Evolutionary conservation across 768 basidiomycete genomes (phyloP), one percentile per base, ranked within the genome.

Genomic region (Coprinopsis marcescibilis): DNA sequence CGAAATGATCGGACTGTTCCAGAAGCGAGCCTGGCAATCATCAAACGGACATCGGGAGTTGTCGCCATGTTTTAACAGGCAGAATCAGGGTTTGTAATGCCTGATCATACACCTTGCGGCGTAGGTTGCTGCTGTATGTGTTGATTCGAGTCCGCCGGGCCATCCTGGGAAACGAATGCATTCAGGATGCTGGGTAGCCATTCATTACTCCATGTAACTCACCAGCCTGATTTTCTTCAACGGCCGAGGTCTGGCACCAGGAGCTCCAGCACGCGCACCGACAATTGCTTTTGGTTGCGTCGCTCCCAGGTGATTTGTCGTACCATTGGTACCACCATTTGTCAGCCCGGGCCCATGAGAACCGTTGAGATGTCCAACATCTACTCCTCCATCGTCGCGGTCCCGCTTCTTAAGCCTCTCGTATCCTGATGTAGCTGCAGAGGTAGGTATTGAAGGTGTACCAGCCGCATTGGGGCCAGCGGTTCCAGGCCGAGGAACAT

Each of bases 161-260:
- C 63, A 52, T 85, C 83, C 83, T 85, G 49, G 12, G 43, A 42
- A 41, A 36, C 24, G 46, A 44, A 55, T 30, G 25, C 27, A 23
- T 33, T n/a, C 30, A 30, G 29, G 30, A 25, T 38, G 23, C 27
- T 27, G 17, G 43, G 32, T 15, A 23, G 32, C 48, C 39, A 19
- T 15, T 47, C 39, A 27, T 26, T 10, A 45, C 13, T 47, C 27
- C 34, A 33, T 17, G 35, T 33, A 34, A 71, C 80, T 56, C 55
- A 87, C 85, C 79, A 85, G 70, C 51, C 83, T 74, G 58, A 80
- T 83, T 64, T 85, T 88, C 74, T 89, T 89, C 34, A 81, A 58
- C 17, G 85, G 85, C 53, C 85, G 71, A 23, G 85, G 83, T 46
- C 81, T 70, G 12, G 72, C 75, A 37, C 72, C 76, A 6, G 69